Base-by-base conservation (phyloP, 805 yeast species). In the Phaffomyces thermotolerans region DNA sequence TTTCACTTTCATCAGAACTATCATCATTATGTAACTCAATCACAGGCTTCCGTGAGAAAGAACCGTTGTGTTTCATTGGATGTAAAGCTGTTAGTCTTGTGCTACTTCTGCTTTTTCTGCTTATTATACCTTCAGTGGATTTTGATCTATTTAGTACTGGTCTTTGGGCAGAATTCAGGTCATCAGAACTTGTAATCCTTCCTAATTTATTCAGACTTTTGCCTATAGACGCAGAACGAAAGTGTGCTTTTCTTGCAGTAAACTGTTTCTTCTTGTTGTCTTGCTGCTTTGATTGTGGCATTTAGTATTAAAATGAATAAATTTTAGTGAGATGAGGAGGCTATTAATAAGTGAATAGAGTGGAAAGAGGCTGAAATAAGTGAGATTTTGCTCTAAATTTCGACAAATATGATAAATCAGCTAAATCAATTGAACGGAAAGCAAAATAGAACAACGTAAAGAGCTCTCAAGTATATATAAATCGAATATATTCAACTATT, bases 171-270 rank as follows among this genome's bases (percentile, higher is more conserved):
- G 27, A 6, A 44, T 46, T 44, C 40, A 41, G 42, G 36, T 53
- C 59, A 34, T 44, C 57, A 13, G 49, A 43, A 42, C 52, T 55
- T 13, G 52, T 49, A n/a, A 46, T 48, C 15, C 53, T 45, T 4
- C 44, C 53, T 14, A 54, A 40, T 39, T 46, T 52, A 50, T 56
- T 58, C 34, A 58, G 41, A 33, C 52, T 55, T 38, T 57, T 50
- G 2, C 59, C 59, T 30, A 51, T 49, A 1, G 60, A 56, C 4
- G 57, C 58, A 7, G 62, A 51, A 4, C 60, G 43, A 8, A 49
- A 39, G 43, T 53, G 59, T 1, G 53, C 9, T 34, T 45, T 45
- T 22, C 45, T 39, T 5, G 56, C 59, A 1, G 55, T 33, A 37
- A 48, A 52, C 52, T 47, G 57, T 45, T 48, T 51, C 52, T 52